These are phyloP conservation scores for Bromus sterilis DNA, from an alignment of 176 grass and related monocot genomes.

Conservation along the genomic window DNA sequence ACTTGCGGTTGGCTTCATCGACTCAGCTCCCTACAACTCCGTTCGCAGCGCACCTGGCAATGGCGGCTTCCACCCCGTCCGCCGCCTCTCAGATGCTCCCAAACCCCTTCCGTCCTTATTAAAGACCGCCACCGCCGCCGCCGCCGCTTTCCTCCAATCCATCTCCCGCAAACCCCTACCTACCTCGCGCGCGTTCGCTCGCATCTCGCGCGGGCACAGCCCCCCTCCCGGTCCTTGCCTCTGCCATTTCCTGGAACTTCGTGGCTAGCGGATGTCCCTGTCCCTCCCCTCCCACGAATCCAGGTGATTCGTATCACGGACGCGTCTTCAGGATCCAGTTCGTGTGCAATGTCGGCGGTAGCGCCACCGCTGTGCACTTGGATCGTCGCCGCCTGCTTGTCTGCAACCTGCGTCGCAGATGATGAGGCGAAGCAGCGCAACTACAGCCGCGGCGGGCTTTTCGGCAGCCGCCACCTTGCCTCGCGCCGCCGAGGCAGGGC, in stretches of 20 bases:
- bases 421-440: slow-evolving; percentile 29
- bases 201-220: slow-evolving; percentile 26
- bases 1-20: slow-evolving; percentile 1
- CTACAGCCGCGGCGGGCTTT: slow-evolving; percentile 7
- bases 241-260: neutral
- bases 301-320: neutral
- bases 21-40: neutral
- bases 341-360: slow-evolving; percentile 35
- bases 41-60: slow-evolving; percentile 22
- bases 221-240: neutral
- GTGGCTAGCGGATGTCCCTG: slow-evolving; percentile 3
- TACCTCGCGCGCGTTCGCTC: neutral
- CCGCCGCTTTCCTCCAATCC: neutral
- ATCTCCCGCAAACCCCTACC: neutral
- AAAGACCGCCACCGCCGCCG: neutral
- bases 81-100: slow-evolving; percentile 44
- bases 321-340: slow-evolving; percentile 7
- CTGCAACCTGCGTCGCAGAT: slow-evolving; percentile 37
- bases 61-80: slow-evolving; percentile 27
- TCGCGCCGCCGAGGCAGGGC: slow-evolving; percentile 25
- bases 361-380: slow-evolving; percentile 79
- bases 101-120: slow-evolving; percentile 14
- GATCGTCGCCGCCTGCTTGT: slow-evolving; percentile 73
- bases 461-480: slow-evolving; percentile 24
- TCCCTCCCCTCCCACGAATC: neutral